Evolutionary conservation across 2,329 filamentous ascomycete species (phyloP).

Genomic region (Botrytis deweyae): DNA sequence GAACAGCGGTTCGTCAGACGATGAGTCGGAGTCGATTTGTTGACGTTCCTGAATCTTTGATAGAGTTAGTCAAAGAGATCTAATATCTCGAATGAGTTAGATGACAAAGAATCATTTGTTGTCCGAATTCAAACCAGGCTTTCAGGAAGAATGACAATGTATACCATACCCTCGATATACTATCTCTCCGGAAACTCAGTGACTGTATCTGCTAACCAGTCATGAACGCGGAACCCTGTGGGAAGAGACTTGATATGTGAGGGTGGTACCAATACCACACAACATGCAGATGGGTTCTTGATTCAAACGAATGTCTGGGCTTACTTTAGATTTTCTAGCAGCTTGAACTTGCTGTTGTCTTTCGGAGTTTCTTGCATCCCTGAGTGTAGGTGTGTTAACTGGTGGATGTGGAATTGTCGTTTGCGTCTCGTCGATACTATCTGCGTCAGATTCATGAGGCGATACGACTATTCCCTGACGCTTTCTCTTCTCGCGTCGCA

Average conservation of each 20-base stretch:
- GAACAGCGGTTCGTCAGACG: conserved; percentile 17
- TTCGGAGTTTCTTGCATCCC: not conserved
- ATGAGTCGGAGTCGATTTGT: not conserved
- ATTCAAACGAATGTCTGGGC: not conserved
- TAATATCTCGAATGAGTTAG: not conserved
- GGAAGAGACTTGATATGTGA: not conserved
- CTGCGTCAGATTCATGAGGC: conserved; percentile 23
- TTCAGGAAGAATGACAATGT: not conserved
- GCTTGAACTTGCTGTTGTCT: conserved; percentile 1
- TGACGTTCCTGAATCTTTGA: not conserved
- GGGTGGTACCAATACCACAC: not conserved
- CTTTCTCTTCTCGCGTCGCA: conserved; percentile 30
- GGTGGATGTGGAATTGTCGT: not conserved
- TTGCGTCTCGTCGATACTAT: conserved; percentile 26
- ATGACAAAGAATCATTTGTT: not conserved
- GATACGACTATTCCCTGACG: conserved; percentile 21
- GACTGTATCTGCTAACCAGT: not conserved
- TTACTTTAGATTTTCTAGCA: conserved; percentile 11
- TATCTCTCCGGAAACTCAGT: not conserved
- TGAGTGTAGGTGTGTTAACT: too few species aligned
- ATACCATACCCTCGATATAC: not conserved
- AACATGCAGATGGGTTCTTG: not conserved
- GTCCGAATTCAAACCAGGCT: not conserved
- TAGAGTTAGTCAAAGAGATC: not conserved
- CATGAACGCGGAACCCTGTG: not conserved